Percentiles rank a stretch among this genome's conserved stretches.
phyloP scores from a whole-genome alignment of 1,284 basidiomycete genomes.

The Rhodofomes roseus region DNA sequence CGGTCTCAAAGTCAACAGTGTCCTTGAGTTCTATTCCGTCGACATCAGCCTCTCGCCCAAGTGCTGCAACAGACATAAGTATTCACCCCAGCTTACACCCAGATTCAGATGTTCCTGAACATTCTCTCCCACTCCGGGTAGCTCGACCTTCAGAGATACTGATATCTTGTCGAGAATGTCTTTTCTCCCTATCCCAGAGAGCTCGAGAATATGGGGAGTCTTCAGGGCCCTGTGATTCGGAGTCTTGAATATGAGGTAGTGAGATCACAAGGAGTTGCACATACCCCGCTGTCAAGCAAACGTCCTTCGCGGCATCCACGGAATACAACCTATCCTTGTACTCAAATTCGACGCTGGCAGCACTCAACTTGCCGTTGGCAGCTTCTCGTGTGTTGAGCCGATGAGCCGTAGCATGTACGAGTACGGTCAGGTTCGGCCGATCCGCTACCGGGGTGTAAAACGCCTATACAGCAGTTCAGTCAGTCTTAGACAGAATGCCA shows the following conservation, averaged over 20 bases:
- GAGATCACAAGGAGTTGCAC: too few species aligned
- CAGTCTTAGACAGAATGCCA: too few species aligned
- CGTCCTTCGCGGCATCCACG: conserved; percentile 26
- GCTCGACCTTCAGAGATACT: conserved; percentile 34
- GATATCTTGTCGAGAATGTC: conserved; percentile 36
- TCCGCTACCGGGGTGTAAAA: too few species aligned
- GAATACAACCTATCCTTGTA: conserved; percentile 62
- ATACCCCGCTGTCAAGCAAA: conserved; percentile 40
- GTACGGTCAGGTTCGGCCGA: conserved; percentile 13
- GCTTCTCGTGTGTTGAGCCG: conserved; percentile 54
- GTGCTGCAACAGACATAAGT: too few species aligned
- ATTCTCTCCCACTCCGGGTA: conserved; percentile 49
- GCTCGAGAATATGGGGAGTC: conserved; percentile 44
- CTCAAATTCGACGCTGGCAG: conserved; percentile 83
- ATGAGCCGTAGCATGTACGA: conserved; percentile 14
- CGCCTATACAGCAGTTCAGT: too few species aligned
- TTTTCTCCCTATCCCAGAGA: conserved; percentile 47
- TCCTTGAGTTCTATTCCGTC: too few species aligned
- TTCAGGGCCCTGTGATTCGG: conserved; percentile 29
- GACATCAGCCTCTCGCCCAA: too few species aligned
- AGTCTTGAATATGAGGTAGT: not conserved
- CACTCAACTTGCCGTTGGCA: conserved; percentile 86
- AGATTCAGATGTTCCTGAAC: conserved; percentile 39
- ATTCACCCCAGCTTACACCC: too few species aligned
- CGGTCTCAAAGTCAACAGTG: too few species aligned